A percentile compares a stretch with the other conserved stretches of the same genome.
These are phyloP conservation scores for Picocystis sp. DNA, from an alignment of 163 green algal genomes.

Conservation along the genomic window DNA sequence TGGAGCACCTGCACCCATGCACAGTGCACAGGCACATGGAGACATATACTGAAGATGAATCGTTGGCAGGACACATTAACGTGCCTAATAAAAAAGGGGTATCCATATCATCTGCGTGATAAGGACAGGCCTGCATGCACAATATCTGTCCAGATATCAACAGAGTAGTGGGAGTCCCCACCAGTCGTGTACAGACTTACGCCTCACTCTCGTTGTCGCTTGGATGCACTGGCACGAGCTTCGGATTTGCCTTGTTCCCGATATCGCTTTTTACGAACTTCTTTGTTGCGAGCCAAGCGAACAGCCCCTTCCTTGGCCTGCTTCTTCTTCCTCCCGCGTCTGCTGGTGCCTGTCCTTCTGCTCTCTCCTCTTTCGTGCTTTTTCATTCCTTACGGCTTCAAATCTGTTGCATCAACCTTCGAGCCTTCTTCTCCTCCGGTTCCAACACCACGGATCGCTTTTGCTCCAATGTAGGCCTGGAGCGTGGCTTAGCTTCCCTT, in stretches of 20 bases:
- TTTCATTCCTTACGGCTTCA: conserved; percentile 63
- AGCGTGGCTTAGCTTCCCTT: conserved; percentile 35
- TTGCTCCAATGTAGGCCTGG: conserved; percentile 58
- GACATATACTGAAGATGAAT: too few species aligned
- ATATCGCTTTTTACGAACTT: conserved; percentile 3
- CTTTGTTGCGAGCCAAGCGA: conserved; percentile 2
- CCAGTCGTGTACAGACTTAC: too few species aligned
- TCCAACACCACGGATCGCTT: conserved; percentile 76
- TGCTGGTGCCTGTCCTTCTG: conserved; percentile 30
- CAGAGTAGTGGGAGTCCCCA: too few species aligned
- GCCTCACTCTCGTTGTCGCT: too few species aligned
- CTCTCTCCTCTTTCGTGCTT: conserved; percentile 28
- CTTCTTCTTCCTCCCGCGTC: conserved; percentile 23
- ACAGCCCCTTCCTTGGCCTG: conserved; percentile 10
- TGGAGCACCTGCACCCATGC: too few species aligned
- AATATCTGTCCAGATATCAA: too few species aligned
- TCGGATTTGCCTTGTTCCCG: conserved; percentile 7
- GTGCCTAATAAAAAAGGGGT: too few species aligned
- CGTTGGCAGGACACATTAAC: too few species aligned
- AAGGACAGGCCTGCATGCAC: too few species aligned
- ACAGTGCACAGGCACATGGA: too few species aligned
- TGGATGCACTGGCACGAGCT: neutral
- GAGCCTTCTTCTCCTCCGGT: conserved; percentile 37
- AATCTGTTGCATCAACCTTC: conserved; percentile 74
- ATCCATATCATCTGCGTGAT: too few species aligned